Evolutionary conservation across 371 early-diverging fungal genomes (phyloP).

Genomic region (Choanephora cucurbitarum): DNA sequence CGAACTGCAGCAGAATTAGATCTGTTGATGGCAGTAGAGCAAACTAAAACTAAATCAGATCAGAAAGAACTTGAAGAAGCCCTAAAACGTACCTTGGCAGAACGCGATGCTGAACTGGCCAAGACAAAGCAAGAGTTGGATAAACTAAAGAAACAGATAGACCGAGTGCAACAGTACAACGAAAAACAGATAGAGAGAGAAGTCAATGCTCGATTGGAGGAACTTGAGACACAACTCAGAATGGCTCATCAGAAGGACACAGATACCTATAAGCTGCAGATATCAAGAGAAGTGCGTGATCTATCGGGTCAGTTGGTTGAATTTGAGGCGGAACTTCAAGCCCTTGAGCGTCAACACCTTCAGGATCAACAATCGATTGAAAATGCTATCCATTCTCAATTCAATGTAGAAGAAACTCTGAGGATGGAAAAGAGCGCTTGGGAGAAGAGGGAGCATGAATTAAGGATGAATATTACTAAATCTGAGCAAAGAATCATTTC

Average conservation of each 20-base stretch:
- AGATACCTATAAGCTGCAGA: slow-evolving; percentile 13
- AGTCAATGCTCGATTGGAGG: slow-evolving; percentile 6
- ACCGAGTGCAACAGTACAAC: slow-evolving; percentile 2
- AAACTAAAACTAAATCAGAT: neutral
- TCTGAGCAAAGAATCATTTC: slow-evolving; percentile 6
- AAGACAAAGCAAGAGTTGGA: slow-evolving; percentile 8
- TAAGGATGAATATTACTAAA: neutral
- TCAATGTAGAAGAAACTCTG: neutral
- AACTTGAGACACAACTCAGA: slow-evolving; percentile 6
- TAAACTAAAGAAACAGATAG: slow-evolving; percentile 1
- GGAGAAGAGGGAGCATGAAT: slow-evolving; percentile 5
- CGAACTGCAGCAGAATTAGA: neutral
- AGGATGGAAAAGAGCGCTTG: neutral
- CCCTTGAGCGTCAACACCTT: slow-evolving; percentile 11
- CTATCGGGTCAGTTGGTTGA: slow-evolving; percentile 20
- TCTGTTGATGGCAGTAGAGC: neutral
- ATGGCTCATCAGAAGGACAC: neutral
- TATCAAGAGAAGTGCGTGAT: slow-evolving; percentile 24
- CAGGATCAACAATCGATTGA: neutral
- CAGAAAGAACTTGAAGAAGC: slow-evolving; percentile 18
- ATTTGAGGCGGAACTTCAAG: slow-evolving; percentile 24
- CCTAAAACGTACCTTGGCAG: slow-evolving; percentile 16
- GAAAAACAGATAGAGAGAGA: slow-evolving; percentile 13
- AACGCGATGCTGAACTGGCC: slow-evolving; percentile 20
- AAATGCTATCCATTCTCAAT: neutral